A percentile compares a stretch with the other conserved stretches of the same genome.
Evolutionary conservation across 371 early-diverging fungal species (phyloP).

Genomic region (Apophysomyces sp.): DNA sequence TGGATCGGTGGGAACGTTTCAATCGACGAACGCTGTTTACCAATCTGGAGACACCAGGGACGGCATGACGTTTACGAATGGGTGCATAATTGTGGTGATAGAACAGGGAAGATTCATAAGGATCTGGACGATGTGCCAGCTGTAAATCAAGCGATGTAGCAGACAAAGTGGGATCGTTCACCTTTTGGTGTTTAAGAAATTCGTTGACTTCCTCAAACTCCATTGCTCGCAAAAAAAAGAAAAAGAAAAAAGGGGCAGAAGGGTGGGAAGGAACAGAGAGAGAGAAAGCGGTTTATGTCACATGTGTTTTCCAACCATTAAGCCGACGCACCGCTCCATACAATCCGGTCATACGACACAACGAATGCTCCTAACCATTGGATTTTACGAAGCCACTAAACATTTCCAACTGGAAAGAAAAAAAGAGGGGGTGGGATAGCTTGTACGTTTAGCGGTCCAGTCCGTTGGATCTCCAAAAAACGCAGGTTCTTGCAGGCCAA

Average conservation of each 20-base stretch:
- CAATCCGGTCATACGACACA: too few species aligned
- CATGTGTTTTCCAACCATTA: too few species aligned
- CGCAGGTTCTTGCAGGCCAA: too few species aligned
- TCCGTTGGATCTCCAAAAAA: too few species aligned
- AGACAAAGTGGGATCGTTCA: neutral
- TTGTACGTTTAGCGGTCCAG: too few species aligned
- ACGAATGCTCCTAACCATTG: too few species aligned
- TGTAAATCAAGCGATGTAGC: neutral
- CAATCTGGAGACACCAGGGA: constrained; percentile 7
- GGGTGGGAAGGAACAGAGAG: too few species aligned
- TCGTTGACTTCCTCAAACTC: constrained; percentile 26
- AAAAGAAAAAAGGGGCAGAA: neutral
- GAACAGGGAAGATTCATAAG: neutral
- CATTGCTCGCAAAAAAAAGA: constrained; percentile 1
- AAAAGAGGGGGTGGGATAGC: too few species aligned
- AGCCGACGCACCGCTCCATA: too few species aligned
- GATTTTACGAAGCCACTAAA: too few species aligned
- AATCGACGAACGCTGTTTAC: constrained; percentile 1
- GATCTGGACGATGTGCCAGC: neutral
- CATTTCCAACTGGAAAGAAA: too few species aligned
- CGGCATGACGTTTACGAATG: constrained; percentile 5
- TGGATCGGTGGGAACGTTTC: neutral
- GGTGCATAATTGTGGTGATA: neutral
- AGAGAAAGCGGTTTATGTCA: too few species aligned
- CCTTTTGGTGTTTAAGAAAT: constrained; percentile 17